Percentiles rank a stretch among this genome's conserved stretches.
Conservation (phyloP, 2,329 filamentous ascomycete species). For the Pseudocercospora fuligena region DNA sequence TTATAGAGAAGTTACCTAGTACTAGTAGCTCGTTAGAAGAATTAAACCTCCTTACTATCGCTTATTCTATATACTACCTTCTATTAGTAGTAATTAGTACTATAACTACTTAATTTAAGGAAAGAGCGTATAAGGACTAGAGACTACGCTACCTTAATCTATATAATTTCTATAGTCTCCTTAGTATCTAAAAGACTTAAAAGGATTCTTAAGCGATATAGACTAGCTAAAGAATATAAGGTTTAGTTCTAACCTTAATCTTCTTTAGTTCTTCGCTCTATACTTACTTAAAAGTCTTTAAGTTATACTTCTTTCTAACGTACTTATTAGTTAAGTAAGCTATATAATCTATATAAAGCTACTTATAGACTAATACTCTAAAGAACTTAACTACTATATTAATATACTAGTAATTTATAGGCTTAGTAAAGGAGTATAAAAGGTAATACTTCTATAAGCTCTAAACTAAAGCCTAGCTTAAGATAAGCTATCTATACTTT, state of each 20-base stretch:
- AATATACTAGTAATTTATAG: not conserved
- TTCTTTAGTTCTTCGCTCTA: not conserved
- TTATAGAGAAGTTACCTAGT: not conserved
- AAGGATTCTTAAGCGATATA: not conserved
- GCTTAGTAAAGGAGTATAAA: not conserved
- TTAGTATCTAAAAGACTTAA: not conserved
- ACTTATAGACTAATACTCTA: not conserved
- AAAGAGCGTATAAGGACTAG: not conserved
- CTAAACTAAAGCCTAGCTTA: not conserved
- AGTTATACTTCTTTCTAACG: not conserved
- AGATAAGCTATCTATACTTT: not conserved
- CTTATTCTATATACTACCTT: not conserved
- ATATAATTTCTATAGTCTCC: not conserved
- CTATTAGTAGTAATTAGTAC: not conserved
- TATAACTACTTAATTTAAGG: not conserved
- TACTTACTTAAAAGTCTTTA: not conserved
- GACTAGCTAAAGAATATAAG: not conserved
- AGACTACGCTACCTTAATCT: not conserved
- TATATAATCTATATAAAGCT: not conserved
- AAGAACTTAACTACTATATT: not conserved
- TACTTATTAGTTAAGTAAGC: not conserved
- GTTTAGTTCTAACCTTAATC: not conserved
- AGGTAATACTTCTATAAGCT: not conserved
- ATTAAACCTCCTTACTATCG: not conserved
- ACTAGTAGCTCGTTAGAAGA: not conserved